Evolutionary conservation across 2,329 filamentous ascomycete species (phyloP).

Genomic region (Neurospora crassa): DNA sequence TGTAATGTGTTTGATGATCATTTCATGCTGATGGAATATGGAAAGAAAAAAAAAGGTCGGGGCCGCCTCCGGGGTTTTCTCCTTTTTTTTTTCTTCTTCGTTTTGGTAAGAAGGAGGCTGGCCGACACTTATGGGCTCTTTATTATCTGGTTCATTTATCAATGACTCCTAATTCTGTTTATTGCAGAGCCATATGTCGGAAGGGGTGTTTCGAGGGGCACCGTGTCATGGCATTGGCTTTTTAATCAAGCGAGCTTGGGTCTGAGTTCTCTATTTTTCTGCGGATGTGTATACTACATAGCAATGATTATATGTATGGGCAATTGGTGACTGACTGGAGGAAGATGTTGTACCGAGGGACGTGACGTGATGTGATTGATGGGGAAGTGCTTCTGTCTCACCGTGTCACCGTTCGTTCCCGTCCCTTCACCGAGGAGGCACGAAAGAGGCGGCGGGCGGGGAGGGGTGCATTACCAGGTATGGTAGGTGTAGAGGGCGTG

Average conservation of each 20-base stretch:
- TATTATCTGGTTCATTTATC: not conserved
- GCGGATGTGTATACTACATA: not conserved
- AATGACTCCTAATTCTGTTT: not conserved
- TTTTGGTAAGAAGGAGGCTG: not conserved
- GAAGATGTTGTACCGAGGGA: not conserved
- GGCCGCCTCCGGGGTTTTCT: not conserved
- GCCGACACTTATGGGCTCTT: not conserved
- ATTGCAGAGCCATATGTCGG: not conserved
- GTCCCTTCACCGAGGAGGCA: not conserved
- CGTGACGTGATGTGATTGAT: not conserved
- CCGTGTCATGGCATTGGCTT: not conserved
- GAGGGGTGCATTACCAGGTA: not conserved
- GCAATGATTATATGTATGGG: not conserved
- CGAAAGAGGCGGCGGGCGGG: not conserved
- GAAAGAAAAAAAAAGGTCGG: not conserved
- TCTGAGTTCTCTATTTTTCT: not conserved
- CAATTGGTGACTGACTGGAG: not conserved
- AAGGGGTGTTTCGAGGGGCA: not conserved
- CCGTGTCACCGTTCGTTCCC: not conserved
- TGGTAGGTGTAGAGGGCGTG: not conserved
- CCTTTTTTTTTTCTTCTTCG: not conserved
- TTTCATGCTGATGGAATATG: constrained; percentile 1
- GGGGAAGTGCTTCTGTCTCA: not conserved
- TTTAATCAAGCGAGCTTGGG: not conserved
- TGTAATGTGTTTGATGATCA: not conserved